These are phyloP conservation scores for Fusarium bulbicola DNA, from an alignment of 2,329 filamentous ascomycete genomes.

Conservation along the genomic window DNA sequence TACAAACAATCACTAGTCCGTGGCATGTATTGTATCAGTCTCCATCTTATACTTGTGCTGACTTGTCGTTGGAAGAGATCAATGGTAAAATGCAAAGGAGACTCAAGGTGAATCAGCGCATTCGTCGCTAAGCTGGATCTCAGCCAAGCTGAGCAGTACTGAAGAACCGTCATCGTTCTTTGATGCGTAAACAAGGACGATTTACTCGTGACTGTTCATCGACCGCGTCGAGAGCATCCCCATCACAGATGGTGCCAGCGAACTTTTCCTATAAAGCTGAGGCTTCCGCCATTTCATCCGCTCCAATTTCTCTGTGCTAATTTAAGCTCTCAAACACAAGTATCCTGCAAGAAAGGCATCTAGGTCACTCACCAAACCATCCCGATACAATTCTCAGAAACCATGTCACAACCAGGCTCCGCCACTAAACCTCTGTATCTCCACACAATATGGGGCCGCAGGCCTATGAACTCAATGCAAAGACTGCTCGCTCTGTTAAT, in stretches of 20 bases:
- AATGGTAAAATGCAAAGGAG: neutral
- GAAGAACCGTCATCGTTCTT: neutral
- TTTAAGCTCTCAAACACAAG: neutral
- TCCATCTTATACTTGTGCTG: no score
- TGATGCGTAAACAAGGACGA: rapidly evolving
- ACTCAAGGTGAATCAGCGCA: rapidly evolving
- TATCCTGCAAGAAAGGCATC: neutral
- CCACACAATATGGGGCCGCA: neutral
- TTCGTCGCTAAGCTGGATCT: no score
- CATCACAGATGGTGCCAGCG: neutral
- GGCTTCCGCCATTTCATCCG: rapidly evolving
- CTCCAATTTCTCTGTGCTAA: rapidly evolving
- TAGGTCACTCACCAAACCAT: neutral
- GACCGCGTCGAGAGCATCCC: rapidly evolving
- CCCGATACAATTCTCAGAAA: neutral
- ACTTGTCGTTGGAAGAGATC: no score
- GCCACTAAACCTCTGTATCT: rapidly evolving
- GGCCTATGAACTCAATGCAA: neutral
- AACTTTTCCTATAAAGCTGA: neutral
- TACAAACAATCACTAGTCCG: rapidly evolving
- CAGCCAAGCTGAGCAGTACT: neutral
- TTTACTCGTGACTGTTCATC: neutral
- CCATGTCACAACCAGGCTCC: neutral
- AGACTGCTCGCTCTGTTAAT: rapidly evolving
- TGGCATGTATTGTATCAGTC: no score